Percentiles rank a stretch among this genome's conserved stretches.
These are phyloP conservation scores for Heliamphora ciliata DNA, from an alignment of 179 eudicot species.

Conservation along the genomic window DNA sequence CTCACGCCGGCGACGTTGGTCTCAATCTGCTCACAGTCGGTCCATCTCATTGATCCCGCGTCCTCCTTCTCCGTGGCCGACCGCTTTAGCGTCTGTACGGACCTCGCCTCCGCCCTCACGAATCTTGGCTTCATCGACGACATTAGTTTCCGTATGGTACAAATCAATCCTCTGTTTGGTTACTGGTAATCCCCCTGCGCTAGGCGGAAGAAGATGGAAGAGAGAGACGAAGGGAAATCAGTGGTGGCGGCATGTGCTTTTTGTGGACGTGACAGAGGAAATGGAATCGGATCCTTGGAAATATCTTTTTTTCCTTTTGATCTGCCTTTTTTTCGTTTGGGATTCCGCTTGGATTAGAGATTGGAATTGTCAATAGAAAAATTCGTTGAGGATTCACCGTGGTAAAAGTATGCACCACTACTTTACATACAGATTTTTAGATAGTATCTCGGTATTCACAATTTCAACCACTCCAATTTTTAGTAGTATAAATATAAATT, in stretches of 20 bases:
- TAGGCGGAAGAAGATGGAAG: not conserved
- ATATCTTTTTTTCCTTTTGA: not conserved
- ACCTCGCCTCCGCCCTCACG: conserved; percentile 32
- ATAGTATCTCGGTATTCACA: too few relatives aligned
- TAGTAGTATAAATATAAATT: too few relatives aligned
- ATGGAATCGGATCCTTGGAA: not conserved
- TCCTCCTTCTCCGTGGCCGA: conserved; percentile 28
- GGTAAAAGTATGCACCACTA: too few relatives aligned
- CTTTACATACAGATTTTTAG: too few relatives aligned
- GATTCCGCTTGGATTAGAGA: not conserved
- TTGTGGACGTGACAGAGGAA: not conserved
- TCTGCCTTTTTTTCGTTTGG: not conserved
- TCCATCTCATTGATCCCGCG: conserved; percentile 23
- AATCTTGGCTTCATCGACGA: conserved; percentile 33
- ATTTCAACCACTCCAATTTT: too few relatives aligned
- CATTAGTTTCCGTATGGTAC: conserved; percentile 42
- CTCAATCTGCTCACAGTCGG: conserved; percentile 31
- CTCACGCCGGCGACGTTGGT: conserved; percentile 30
- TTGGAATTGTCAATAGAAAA: not conserved
- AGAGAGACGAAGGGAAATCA: not conserved
- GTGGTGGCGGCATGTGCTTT: not conserved
- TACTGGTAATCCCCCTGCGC: not conserved
- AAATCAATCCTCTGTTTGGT: not conserved
- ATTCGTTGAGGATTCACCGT: not conserved
- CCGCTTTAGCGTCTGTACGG: conserved; percentile 31